phyloP scores from a whole-genome alignment of 179 eudicot genomes.

The Spergularia azorica region DNA sequence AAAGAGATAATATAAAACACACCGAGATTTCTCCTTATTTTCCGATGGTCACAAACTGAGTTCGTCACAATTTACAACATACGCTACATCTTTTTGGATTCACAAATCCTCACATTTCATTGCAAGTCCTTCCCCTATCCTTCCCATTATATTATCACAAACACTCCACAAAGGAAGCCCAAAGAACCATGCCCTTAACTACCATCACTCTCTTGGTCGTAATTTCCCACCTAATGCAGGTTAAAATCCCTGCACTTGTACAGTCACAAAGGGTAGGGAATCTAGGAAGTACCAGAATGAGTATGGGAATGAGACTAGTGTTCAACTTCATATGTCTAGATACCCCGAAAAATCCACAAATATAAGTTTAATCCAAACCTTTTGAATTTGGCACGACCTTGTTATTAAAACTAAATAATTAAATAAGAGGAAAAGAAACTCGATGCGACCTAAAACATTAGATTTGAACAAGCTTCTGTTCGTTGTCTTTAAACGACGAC shows the following conservation, averaged over 20 bases:
- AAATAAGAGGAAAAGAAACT: too few relatives aligned
- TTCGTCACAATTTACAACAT: too few relatives aligned
- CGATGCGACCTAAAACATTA: too few relatives aligned
- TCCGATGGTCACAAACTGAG: too few relatives aligned
- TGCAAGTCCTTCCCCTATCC: not conserved
- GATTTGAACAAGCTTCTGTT: too few relatives aligned
- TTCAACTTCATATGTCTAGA: not conserved
- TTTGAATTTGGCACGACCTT: not conserved
- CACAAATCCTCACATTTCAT: not conserved
- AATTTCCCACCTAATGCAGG: not conserved
- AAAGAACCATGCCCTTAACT: not conserved
- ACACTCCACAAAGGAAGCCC: not conserved
- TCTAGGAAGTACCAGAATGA: not conserved
- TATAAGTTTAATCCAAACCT: not conserved
- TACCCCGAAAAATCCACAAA: not conserved
- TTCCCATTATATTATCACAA: not conserved
- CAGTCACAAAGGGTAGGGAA: not conserved
- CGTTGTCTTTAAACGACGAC: too few relatives aligned
- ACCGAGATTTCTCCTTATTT: too few relatives aligned
- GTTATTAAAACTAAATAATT: not conserved
- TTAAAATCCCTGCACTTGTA: not conserved
- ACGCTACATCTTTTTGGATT: too few relatives aligned
- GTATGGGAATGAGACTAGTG: not conserved
- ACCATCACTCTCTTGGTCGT: not conserved
- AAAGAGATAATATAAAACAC: too few relatives aligned